Conservation (phyloP, 805 yeast genomes). For the Candida piceae region DNA sequence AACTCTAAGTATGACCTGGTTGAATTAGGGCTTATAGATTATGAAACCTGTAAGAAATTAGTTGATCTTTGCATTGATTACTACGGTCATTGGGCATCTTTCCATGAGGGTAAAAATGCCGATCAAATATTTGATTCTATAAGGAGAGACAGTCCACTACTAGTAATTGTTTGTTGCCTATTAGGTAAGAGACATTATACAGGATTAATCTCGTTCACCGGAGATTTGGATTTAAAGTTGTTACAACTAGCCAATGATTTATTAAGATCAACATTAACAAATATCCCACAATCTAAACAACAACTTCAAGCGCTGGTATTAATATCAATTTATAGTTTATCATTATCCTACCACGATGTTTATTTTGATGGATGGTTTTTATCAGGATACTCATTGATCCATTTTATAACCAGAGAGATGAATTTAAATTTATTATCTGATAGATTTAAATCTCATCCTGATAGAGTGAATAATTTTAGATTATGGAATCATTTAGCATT, state of each 20-base stretch:
- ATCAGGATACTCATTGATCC: constrained; percentile 59
- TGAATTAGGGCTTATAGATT: constrained; percentile 39
- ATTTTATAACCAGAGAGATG: constrained; percentile 51
- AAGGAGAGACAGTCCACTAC: constrained; percentile 45
- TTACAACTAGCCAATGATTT: constrained; percentile 43
- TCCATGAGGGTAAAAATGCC: constrained; percentile 44
- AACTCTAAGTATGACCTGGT: constrained; percentile 17
- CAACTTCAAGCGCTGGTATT: constrained; percentile 61
- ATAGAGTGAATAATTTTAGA: constrained; percentile 43
- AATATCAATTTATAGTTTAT: constrained; percentile 53
- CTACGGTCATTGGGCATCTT: constrained; percentile 67
- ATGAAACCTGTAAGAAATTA: constrained; percentile 39
- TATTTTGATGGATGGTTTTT: constrained; percentile 67
- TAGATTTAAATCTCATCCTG: constrained; percentile 23
- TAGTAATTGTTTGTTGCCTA: constrained; percentile 59
- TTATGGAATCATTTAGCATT: constrained; percentile 68
- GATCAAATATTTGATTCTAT: constrained; percentile 42
- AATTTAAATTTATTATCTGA: constrained; percentile 22
- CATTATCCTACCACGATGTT: constrained; percentile 47
- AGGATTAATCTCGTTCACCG: constrained; percentile 8
- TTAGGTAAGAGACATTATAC: constrained; percentile 46
- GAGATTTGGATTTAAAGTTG: constrained; percentile 33
- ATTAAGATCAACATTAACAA: constrained; percentile 38
- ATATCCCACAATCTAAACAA: constrained; percentile 39
- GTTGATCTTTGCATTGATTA: constrained; percentile 48